Evolutionary conservation across 2,329 filamentous ascomycete genomes (phyloP).

Genomic region (Pyrenophora tritici-repentis): DNA sequence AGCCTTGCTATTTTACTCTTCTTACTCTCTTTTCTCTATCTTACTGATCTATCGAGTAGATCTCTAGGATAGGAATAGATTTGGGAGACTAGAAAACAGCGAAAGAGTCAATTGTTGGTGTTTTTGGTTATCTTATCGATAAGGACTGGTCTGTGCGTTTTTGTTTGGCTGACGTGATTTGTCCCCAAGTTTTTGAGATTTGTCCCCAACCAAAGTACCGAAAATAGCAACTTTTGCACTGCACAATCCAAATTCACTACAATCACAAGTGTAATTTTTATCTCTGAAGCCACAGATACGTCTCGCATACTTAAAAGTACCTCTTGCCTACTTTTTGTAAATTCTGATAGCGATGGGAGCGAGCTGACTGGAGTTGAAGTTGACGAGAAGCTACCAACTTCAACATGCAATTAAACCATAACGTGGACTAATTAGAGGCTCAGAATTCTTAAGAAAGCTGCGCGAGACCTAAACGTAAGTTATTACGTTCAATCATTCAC

Average conservation of each 20-base stretch:
- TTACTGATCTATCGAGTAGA: no score
- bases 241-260: conserved; percentile 2
- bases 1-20: no score
- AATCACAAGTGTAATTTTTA: conserved; percentile 9
- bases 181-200: no score
- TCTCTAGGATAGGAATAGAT: no score
- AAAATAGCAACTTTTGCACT: conserved; percentile 10
- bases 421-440: neutral
- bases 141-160: no score
- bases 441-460: neutral
- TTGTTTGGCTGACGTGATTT: conserved; percentile 2
- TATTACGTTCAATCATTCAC: conserved; percentile 1
- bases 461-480: neutral
- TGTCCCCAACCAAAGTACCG: conserved; percentile 9
- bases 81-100: no score
- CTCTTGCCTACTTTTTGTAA: neutral
- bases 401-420: conserved; percentile 1
- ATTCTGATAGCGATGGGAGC: neutral
- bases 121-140: no score
- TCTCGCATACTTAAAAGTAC: conserved; percentile 5
- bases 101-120: no score
- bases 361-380: conserved; percentile 7
- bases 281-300: conserved; percentile 6
- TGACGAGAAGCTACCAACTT: conserved; percentile 4
- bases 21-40: no score